These are phyloP conservation scores for Heliamphora exappendiculata DNA, from an alignment of 148 eudicot species.

Conservation along the genomic window DNA sequence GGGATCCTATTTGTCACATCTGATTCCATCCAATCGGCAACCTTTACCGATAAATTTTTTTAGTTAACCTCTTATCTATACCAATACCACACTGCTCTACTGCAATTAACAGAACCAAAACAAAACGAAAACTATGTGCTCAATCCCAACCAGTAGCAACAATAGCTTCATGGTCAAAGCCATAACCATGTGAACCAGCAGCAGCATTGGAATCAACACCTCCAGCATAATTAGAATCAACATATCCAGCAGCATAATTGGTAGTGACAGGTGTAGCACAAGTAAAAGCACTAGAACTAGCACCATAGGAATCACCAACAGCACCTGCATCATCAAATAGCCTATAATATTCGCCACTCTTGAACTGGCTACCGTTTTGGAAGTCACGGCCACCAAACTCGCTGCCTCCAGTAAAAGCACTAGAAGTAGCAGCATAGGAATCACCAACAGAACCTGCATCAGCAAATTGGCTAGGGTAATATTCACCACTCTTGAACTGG, in stretches of 20 bases:
- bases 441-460: constrained; percentile 12
- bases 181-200: constrained; percentile 19
- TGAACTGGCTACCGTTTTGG: constrained; percentile 18
- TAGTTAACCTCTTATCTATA: neutral
- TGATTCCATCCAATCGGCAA: constrained; percentile 1
- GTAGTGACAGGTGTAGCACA: neutral
- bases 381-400: constrained; percentile 56
- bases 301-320: constrained; percentile 2
- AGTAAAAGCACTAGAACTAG: constrained; percentile 5
- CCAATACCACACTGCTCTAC: neutral
- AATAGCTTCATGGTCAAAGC: constrained; percentile 32
- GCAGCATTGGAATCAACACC: constrained; percentile 1
- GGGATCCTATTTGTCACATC: neutral
- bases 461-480: constrained; percentile 27
- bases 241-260: constrained; percentile 5
- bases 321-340: constrained; percentile 19
- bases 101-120: constrained; percentile 15
- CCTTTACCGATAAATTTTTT: neutral
- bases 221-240: constrained; percentile 5
- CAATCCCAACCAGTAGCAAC: constrained; percentile 60
- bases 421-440: neutral
- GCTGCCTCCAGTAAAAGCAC: constrained; percentile 10
- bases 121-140: neutral
- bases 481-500: constrained; percentile 4
- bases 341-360: constrained; percentile 19